Conservation (phyloP, 495 filamentous ascomycete genomes). For the Pyrenula massariospora region DNA sequence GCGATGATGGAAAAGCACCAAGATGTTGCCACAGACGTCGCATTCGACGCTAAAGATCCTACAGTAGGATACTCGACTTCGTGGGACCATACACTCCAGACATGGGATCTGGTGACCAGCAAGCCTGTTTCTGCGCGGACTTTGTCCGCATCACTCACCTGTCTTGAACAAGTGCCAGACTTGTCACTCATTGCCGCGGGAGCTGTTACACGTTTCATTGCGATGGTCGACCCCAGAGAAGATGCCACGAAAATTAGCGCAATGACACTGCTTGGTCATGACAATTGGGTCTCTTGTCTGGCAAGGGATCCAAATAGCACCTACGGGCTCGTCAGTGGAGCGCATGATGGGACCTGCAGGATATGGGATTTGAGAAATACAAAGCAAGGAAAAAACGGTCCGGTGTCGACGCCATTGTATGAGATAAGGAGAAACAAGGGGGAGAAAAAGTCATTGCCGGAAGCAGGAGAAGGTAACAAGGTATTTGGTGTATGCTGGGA, state of each 20-base stretch:
- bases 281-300: constrained; percentile 66
- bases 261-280: constrained; percentile 83
- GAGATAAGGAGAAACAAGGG: constrained; percentile 63
- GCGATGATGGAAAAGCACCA: constrained; percentile 59
- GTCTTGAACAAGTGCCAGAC: constrained; percentile 54
- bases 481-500: constrained; percentile 91
- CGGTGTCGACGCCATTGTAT: constrained; percentile 71
- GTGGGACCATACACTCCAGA: constrained; percentile 79
- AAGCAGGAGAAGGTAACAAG: constrained; percentile 69
- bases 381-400: constrained; percentile 51
- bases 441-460: constrained; percentile 34
- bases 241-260: constrained; percentile 60
- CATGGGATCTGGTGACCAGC: constrained; percentile 78
- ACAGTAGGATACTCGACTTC: constrained; percentile 84
- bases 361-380: constrained; percentile 83
- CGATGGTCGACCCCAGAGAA: constrained; percentile 75
- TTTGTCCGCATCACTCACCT: constrained; percentile 70
- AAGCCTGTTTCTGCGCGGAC: constrained; percentile 64
- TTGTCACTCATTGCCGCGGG: constrained; percentile 71
- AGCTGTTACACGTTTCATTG: constrained; percentile 75
- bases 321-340: constrained; percentile 70
- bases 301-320: constrained; percentile 59
- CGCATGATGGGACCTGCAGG: constrained; percentile 79
- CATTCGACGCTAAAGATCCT: constrained; percentile 73
- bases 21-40: constrained; percentile 55